Evolutionary conservation across 805 yeast species (phyloP), one percentile per base, ranked within the genome.

Genomic region (Starmerella sirachaensis): DNA sequence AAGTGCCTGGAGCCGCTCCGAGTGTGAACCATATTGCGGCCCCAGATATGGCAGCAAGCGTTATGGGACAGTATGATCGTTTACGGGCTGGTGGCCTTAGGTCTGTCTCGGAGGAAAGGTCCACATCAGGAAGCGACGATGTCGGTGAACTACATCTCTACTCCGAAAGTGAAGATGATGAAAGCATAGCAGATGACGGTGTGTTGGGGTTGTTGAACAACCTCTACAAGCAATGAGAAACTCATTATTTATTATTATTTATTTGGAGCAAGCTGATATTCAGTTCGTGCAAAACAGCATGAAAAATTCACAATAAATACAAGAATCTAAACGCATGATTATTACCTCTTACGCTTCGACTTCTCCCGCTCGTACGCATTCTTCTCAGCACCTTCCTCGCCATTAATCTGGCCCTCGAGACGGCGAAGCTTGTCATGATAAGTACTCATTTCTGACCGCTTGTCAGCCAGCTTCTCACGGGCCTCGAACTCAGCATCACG

Each of bases 331-430:
- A 11, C 33, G 13, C 19, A 9, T 4, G 28, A 4, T 17, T 19
- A 42, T 16, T 28, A 33, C 31, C 40, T 36, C 28, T 42, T 21
- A n/a, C 66, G 63, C 55, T 70, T 72, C 52, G 85, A 74, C 66
- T 74, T 80, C 55, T 86, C 96, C 43, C 85, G 70, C 56, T 85
- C 95, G 59, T 88, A 88, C 50, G 76, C 77, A 58, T 91, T 86
- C 68, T 83, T 81, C 56, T 84, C 96, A 5, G 91, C 82, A 54
- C 97, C 97, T 66, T 88, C 96, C 51, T 79, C 85, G 4, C 95
- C 85, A 46, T 80, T 81, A 53, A 91, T 83, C 38, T 86, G 73
- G 51, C 86, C 81, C 56, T 79, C 76, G 56, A 91, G 78, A 49
- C 71, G 72, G 30, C 93, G 80, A 84, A 91, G 82, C 67, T 83